Base-by-base conservation (phyloP, 2,329 filamentous ascomycete species). In the Botryotinia convoluta region DNA sequence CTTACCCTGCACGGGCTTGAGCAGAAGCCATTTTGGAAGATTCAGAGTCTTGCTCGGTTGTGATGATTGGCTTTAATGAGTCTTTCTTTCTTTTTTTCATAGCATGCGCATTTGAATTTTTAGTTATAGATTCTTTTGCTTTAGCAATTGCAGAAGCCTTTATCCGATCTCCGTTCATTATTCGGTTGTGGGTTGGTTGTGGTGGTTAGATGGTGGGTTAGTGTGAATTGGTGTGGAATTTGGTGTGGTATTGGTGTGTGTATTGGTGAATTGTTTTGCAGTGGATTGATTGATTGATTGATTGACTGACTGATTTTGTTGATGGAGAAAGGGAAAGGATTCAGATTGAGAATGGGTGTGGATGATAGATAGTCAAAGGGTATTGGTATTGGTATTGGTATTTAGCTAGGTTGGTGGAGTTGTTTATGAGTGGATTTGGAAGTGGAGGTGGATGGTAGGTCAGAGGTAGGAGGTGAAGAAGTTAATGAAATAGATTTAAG, bases 31-130 rank as follows among this genome's bases (percentile, higher is more conserved):
- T 77, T 73, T 75, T 76, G 72, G 76, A 72, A 71, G 76, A 76
- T 63, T 78, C 79, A 75, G 75, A 78, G 76, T 79, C 79, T 75
- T 80, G 85, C 79, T 82, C 84, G 81, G 85, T 87, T 72, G 87
- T 89, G 81, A 89, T 88, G 78, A 89, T 89, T 79, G 87, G 87
- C 82, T 89, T 88, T 79, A 89, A 82, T 78, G 88, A 64, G 39
- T 73, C 85, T 83, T 89, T 89, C 82, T 87, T 85, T 75, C 87
- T 84, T 85, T 89, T 89, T 84, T 88, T 89, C 77, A 83, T 85
- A 74, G 83, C 84, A 79, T 84, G 86, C 74, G 84, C 84, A 81
- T 86, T 80, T 69, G 78, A 86, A 71, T 85, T 76, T 61, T 73
- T 62, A 63, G 75, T 75, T 54, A 86, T 86, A 75, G 87, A 86